Conservation (phyloP, 2,329 filamentous ascomycete species). For the Epichloe sibirici region DNA sequence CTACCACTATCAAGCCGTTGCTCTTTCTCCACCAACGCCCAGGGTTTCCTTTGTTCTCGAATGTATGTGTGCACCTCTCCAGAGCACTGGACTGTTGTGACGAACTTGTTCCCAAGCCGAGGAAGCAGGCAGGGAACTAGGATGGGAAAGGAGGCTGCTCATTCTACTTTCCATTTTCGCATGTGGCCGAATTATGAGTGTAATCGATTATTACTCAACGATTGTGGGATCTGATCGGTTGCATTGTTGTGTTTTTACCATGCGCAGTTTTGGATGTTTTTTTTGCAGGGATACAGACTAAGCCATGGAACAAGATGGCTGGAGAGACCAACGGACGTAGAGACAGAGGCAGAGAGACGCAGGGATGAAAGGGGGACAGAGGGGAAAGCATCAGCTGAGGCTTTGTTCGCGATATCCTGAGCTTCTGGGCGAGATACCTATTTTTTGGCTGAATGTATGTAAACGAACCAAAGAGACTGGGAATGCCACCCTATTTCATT, state of each 20-base stretch:
- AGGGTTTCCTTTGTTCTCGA: not conserved
- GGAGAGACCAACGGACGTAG: not conserved
- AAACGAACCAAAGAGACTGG: not conserved
- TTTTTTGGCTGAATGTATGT: slow-evolving; percentile 5
- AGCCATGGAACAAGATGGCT: not conserved
- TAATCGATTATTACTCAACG: not conserved
- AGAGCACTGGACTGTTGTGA: not conserved
- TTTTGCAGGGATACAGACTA: slow-evolving; percentile 2
- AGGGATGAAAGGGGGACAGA: not conserved
- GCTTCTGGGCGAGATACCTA: slow-evolving; percentile 9
- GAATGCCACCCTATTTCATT: not conserved
- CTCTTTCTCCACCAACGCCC: not conserved
- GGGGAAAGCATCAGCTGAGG: slow-evolving; percentile 8
- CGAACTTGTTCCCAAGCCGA: not conserved
- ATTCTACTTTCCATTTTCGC: not conserved
- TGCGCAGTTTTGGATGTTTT: slow-evolving; percentile 7
- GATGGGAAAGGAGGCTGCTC: not conserved
- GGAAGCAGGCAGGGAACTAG: not conserved
- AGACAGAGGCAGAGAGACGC: not conserved
- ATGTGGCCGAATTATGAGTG: not conserved
- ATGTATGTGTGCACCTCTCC: not conserved
- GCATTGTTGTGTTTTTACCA: not conserved
- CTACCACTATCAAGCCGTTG: not conserved
- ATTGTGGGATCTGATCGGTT: not conserved
- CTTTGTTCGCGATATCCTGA: slow-evolving; percentile 8